Base-by-base conservation (phyloP, 2,329 filamentous ascomycete genomes). In the Helotiales sp. region DNA sequence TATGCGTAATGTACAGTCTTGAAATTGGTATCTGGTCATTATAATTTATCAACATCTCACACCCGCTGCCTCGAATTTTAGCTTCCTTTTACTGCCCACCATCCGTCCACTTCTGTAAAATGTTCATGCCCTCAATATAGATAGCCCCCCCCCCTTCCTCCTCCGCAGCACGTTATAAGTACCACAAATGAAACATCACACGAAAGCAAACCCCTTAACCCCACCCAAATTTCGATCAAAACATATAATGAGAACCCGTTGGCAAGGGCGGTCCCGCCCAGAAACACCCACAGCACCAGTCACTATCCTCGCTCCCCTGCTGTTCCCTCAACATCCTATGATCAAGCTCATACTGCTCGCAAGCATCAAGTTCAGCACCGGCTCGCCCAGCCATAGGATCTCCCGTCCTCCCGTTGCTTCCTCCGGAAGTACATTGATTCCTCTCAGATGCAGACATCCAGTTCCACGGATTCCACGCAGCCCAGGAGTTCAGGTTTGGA, bases 221-320 rank as follows among this genome's bases (percentile, higher is more conserved):
- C 47, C 47, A 3, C 17, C 10, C 11, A 49, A 13, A 10, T 22
- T 22, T 15, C n/a, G 26, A 34, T 64, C 37, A 70, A 24, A 68
- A 64, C 40, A 66, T n/a, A 43, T 67, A 63, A 64, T 57, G 65
- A 24, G 62, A 55, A 34, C 32, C 40, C 47, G 49, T 66, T 22
- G 47, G 40, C 17, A 59, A 24, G 11, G 52, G 45, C 17, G 67
- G 57, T 10, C 68, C 66, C n/a, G 64, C 47, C 58, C 64, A 69
- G 50, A 70, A 69, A 43, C 66, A 69, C n/a, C 64, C 59, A 47
- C 70, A 71, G 49, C 66, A 71, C 62, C 63, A 67, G 17, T 69
- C 66, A 20, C 60, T 49, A 40, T 40, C 60, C n/a, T 52, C 66
- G 17, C 54, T 43, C n/a, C 26, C 47, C n/a, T 45, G 40, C 30